Evolutionary conservation across 495 filamentous ascomycete genomes (phyloP).

Genomic region (Penicillium desertorum): DNA sequence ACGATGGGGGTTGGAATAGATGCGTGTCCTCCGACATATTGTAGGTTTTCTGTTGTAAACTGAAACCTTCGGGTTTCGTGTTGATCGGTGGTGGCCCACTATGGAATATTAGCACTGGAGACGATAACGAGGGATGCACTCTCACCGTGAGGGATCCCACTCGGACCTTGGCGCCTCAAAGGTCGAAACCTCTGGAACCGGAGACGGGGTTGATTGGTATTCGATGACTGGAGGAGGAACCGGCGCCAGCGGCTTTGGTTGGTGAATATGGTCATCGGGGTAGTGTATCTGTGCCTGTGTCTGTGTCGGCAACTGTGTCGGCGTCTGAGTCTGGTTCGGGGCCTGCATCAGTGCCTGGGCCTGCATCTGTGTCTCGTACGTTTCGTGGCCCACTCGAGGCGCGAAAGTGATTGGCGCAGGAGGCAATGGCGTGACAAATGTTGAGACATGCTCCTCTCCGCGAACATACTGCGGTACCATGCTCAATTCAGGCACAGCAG

Average conservation of each 20-base stretch:
- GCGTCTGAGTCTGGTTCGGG: slow-evolving; percentile 9
- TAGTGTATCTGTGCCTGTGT: slow-evolving; percentile 12
- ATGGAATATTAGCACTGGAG: slow-evolving; percentile 23
- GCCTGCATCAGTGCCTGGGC: slow-evolving; percentile 7
- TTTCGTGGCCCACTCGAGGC: slow-evolving; percentile 14
- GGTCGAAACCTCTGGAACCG: slow-evolving; percentile 34
- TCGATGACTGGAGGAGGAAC: slow-evolving; percentile 27
- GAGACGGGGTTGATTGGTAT: slow-evolving; percentile 38
- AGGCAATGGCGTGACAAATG: slow-evolving; percentile 30
- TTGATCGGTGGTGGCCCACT: slow-evolving; percentile 73
- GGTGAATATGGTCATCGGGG: slow-evolving; percentile 17
- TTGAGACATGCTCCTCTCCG: slow-evolving; percentile 44
- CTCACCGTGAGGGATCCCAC: slow-evolving; percentile 69
- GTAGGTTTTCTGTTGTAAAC: slow-evolving; percentile 71
- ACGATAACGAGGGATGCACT: background rate
- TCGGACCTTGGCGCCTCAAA: slow-evolving; percentile 56
- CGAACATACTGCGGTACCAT: slow-evolving; percentile 48
- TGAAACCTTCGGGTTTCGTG: slow-evolving; percentile 73
- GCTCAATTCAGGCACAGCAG: slow-evolving; percentile 29
- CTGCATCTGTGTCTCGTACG: slow-evolving; percentile 6
- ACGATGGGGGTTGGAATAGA: slow-evolving; percentile 70
- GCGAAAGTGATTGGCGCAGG: slow-evolving; percentile 14
- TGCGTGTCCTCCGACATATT: slow-evolving; percentile 68
- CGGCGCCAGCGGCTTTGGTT: slow-evolving; percentile 41
- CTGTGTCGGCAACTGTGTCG: slow-evolving; percentile 2